These are phyloP conservation scores for Sclerotinia minor DNA, from an alignment of 2,329 filamentous ascomycete species.

Conservation along the genomic window DNA sequence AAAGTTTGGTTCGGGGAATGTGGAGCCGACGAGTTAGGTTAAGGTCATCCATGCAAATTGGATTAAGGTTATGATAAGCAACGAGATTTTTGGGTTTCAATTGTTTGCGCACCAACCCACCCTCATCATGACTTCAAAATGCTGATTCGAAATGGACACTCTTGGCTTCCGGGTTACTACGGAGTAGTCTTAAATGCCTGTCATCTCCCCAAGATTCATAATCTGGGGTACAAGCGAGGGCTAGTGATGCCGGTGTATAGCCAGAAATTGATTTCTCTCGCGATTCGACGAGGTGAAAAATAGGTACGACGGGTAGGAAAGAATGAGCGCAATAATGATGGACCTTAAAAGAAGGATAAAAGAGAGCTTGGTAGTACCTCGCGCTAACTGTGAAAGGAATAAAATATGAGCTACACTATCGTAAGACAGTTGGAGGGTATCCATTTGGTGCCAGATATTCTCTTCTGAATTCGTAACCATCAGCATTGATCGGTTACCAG, in stretches of 20 bases:
- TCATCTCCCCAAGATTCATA: neutral
- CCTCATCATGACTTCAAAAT: neutral
- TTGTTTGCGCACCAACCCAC: neutral
- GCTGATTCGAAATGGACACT: neutral
- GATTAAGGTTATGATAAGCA: neutral
- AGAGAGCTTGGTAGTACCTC: neutral
- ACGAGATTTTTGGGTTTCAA: neutral
- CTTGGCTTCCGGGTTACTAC: neutral
- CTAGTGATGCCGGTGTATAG: neutral
- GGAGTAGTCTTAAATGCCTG: neutral
- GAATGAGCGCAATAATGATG: neutral
- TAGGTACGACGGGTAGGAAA: neutral
- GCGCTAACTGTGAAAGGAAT: neutral
- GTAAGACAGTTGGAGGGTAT: conserved; percentile 40
- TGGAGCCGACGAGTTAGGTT: neutral
- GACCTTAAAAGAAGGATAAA: neutral
- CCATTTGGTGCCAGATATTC: conserved; percentile 41
- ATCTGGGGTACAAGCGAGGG: conserved; percentile 3
- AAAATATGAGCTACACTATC: neutral
- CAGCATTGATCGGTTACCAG: conserved; percentile 52
- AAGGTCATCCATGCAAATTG: neutral
- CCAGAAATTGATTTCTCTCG: neutral
- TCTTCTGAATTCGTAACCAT: conserved; percentile 32
- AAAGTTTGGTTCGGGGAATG: conserved; percentile 2
- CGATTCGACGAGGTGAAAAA: neutral